A percentile compares a stretch with the other conserved stretches of the same genome.
Conservation (phyloP, 805 yeast genomes). For the Yamadazyma laniorum region DNA sequence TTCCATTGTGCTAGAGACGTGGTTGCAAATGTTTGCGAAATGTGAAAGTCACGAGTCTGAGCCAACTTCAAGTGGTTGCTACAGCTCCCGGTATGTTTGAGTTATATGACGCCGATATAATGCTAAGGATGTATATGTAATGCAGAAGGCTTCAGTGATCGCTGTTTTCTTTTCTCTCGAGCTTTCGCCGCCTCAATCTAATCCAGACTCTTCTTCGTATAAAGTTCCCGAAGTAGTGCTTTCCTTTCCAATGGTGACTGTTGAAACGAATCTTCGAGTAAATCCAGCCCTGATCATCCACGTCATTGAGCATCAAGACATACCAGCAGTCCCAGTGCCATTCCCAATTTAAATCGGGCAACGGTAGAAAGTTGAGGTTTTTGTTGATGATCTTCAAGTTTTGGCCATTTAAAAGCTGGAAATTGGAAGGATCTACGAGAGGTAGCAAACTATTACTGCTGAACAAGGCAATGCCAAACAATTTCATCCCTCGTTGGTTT, state of each 20-base stretch:
- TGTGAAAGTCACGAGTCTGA: no score
- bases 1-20: slow-evolving; percentile 1
- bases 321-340: slow-evolving; percentile 77
- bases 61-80: no score
- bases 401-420: slow-evolving; percentile 43
- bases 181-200: slow-evolving; percentile 22
- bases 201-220: slow-evolving; percentile 70
- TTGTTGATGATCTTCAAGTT: slow-evolving; percentile 28
- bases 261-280: slow-evolving; percentile 56
- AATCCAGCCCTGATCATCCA: slow-evolving; percentile 85
- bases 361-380: slow-evolving; percentile 35
- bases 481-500: slow-evolving; percentile 52
- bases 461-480: slow-evolving; percentile 52
- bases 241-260: slow-evolving; percentile 61
- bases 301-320: slow-evolving; percentile 65
- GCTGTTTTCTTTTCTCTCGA: no score
- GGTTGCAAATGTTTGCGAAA: background rate
- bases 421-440: slow-evolving; percentile 50
- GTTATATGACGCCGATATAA: no score
- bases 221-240: slow-evolving; percentile 53
- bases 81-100: no score
- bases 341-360: slow-evolving; percentile 60
- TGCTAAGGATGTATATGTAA: no score
- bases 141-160: no score
- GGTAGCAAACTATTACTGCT: slow-evolving; percentile 46